A percentile compares a stretch with the other conserved stretches of the same genome.
Conservation (phyloP, 306 rosid species). For the Dalbergia cochinchinensis region DNA sequence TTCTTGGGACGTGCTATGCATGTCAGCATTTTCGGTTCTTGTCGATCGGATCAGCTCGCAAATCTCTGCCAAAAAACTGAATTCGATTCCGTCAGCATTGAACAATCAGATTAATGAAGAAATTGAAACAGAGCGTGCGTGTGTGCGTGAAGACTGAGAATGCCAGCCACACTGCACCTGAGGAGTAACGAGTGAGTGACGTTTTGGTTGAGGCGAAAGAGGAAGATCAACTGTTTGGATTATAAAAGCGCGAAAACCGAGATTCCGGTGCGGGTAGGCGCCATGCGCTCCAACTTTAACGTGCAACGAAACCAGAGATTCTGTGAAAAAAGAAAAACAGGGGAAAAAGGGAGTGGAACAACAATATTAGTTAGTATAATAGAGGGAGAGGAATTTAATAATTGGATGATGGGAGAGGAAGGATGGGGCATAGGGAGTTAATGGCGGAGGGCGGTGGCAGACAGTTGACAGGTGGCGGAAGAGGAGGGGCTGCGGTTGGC, state of each 20-base stretch:
- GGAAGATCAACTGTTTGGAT: background rate
- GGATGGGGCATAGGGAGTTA: conserved; percentile 9
- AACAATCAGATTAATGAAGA: background rate
- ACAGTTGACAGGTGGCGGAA: background rate
- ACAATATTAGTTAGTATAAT: background rate
- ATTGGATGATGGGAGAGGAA: background rate
- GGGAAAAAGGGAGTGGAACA: background rate
- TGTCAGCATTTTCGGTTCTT: conserved; percentile 72
- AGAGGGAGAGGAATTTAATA: background rate
- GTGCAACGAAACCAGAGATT: conserved; percentile 41
- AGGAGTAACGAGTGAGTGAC: background rate
- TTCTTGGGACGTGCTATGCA: conserved; percentile 95
- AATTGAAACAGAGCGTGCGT: background rate
- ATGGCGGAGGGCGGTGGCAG: conserved; percentile 44
- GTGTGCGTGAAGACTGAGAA: background rate
- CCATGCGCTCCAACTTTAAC: conserved; percentile 38
- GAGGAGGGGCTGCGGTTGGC: background rate
- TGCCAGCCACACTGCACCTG: conserved; percentile 1
- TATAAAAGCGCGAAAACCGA: conserved; percentile 34
- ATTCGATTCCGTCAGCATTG: conserved; percentile 22
- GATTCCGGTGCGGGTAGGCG: background rate
- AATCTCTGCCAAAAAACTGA: conserved; percentile 30
- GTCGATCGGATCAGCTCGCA: background rate
- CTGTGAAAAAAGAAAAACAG: conserved; percentile 29
- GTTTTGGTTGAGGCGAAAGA: background rate